Conservation (phyloP, 2,329 filamentous ascomycete genomes). For the Colletotrichum paranaense region DNA sequence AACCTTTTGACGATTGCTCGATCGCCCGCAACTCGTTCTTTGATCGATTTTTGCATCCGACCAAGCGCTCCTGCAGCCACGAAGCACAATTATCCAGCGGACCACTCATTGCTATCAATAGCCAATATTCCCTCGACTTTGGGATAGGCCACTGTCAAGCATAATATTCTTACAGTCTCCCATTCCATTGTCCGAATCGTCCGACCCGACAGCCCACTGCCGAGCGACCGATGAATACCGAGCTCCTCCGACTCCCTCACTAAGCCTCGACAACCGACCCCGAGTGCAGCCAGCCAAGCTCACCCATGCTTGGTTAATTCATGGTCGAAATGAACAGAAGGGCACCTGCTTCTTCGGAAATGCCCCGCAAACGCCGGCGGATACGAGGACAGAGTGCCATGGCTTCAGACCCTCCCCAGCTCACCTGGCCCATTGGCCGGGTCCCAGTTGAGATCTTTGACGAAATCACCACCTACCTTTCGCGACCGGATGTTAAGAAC, state of each 20-base stretch:
- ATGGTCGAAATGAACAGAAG: slow-evolving; percentile 19
- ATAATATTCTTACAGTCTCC: background rate
- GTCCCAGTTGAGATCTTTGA: slow-evolving; percentile 74
- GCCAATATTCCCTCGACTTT: background rate
- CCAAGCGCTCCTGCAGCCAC: background rate
- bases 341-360: background rate
- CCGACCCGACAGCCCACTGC: background rate
- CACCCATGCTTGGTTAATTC: slow-evolving; percentile 7
- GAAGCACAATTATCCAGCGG: background rate
- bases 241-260: background rate
- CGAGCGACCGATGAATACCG: background rate
- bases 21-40: background rate
- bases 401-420: slow-evolving; percentile 10
- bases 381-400: slow-evolving; percentile 12
- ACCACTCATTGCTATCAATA: background rate
- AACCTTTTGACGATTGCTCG: background rate
- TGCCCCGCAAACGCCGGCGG: slow-evolving; percentile 31
- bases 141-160: background rate
- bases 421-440: slow-evolving; percentile 46
- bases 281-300: background rate
- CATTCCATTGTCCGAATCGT: background rate
- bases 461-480: slow-evolving; percentile 64
- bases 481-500: slow-evolving; percentile 67
- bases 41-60: background rate
- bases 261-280: background rate